Conservation (phyloP, 495 filamentous ascomycete genomes). For the Letharia columbiana region DNA sequence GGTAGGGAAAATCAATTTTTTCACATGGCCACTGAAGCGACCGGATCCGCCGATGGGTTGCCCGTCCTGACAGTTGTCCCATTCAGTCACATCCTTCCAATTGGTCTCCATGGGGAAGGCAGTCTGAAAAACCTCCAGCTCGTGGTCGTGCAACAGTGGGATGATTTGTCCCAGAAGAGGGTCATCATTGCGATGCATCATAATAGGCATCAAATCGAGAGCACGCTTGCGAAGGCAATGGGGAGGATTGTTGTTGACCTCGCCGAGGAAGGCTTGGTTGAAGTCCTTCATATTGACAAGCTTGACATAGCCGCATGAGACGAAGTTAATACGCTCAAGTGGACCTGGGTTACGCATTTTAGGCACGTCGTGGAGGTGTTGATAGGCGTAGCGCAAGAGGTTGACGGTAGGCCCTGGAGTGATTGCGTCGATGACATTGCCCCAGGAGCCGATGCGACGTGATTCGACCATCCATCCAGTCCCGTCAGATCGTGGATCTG, state of each 20-base stretch:
- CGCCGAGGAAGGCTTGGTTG: conserved; percentile 18
- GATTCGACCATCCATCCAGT: conserved; percentile 15
- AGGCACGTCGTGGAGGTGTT: conserved; percentile 17
- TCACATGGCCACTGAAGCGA: conserved; percentile 22
- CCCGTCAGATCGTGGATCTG: conserved; percentile 9
- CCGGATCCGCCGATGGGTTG: conserved; percentile 24
- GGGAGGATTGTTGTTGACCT: conserved; percentile 4
- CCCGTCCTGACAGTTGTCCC: conserved; percentile 22
- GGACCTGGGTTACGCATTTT: background rate
- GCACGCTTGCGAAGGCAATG: conserved; percentile 14
- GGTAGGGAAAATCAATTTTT: conserved; percentile 11
- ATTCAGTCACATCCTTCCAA: conserved; percentile 10
- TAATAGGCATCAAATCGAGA: conserved; percentile 12
- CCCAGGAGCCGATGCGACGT: conserved; percentile 32
- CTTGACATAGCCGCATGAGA: conserved; percentile 39
- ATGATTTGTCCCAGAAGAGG: conserved; percentile 22
- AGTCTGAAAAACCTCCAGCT: conserved; percentile 14
- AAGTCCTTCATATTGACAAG: conserved; percentile 20
- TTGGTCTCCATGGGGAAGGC: conserved; percentile 21
- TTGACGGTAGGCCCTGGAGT: conserved; percentile 33
- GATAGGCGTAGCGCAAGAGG: conserved; percentile 24
- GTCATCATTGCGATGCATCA: conserved; percentile 20
- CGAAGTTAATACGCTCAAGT: conserved; percentile 32
- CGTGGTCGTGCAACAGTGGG: conserved; percentile 15
- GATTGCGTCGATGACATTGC: conserved; percentile 34